These are phyloP conservation scores for Starmera amethionina DNA, from an alignment of 805 yeast species.

Conservation along the genomic window DNA sequence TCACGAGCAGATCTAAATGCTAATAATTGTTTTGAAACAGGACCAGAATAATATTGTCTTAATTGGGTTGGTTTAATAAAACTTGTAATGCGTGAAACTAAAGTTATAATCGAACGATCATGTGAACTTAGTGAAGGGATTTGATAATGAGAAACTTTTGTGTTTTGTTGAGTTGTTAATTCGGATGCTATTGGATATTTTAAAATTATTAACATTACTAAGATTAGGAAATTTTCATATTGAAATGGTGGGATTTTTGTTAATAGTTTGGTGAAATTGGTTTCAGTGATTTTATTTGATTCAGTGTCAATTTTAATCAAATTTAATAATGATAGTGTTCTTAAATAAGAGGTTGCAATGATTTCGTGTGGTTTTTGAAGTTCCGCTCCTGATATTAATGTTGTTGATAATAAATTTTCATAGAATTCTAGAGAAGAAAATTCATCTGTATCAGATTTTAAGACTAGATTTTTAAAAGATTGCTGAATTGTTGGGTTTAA, in stretches of 20 bases:
- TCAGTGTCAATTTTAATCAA: slow-evolving; percentile 30
- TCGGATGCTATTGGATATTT: slow-evolving; percentile 26
- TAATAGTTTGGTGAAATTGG: slow-evolving; percentile 43
- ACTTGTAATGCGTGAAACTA: slow-evolving; percentile 40
- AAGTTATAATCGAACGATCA: slow-evolving; percentile 19
- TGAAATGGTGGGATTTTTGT: slow-evolving; percentile 20
- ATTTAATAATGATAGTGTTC: slow-evolving; percentile 43
- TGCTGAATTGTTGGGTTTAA: slow-evolving; percentile 42
- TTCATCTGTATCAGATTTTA: slow-evolving; percentile 18
- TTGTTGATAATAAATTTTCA: slow-evolving; percentile 15
- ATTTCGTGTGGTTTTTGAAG: slow-evolving; percentile 41
- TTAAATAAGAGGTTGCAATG: slow-evolving; percentile 43
- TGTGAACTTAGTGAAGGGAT: slow-evolving; percentile 23
- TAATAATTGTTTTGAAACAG: slow-evolving; percentile 56
- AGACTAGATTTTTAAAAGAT: slow-evolving; percentile 24
- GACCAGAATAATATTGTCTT: slow-evolving; percentile 54
- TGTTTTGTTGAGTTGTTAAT: slow-evolving; percentile 20
- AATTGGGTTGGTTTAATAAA: slow-evolving; percentile 38
- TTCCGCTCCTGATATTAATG: slow-evolving; percentile 12
- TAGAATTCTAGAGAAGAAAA: slow-evolving; percentile 22
- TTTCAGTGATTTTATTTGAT: slow-evolving; percentile 25
- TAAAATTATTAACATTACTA: slow-evolving; percentile 37
- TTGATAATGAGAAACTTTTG: slow-evolving; percentile 6
- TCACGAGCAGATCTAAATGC: slow-evolving; percentile 58
- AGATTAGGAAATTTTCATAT: slow-evolving; percentile 33